These are phyloP conservation scores for Euryodendron excelsum DNA, from an alignment of 148 eudicot genomes.

Conservation along the genomic window DNA sequence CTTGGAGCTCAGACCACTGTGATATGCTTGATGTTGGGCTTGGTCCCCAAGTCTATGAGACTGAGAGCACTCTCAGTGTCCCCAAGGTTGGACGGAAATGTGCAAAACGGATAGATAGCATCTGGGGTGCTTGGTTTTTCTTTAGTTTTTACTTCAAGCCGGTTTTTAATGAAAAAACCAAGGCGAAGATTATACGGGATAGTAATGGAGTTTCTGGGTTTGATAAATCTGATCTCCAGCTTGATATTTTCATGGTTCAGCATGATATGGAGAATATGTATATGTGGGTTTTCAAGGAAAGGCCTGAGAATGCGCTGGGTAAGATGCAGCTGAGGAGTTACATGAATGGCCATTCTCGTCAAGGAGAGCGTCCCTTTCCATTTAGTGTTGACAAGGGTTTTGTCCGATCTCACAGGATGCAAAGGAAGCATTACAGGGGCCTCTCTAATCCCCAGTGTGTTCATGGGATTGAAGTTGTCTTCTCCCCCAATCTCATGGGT, in stretches of 20 bases:
- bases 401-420: conserved; percentile 43
- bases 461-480: conserved; percentile 38
- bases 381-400: conserved; percentile 39
- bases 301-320: conserved; percentile 42
- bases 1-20: conserved; percentile 35
- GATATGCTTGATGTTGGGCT: conserved; percentile 40
- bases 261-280: conserved; percentile 50
- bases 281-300: conserved; percentile 39
- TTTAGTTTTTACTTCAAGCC: conserved; percentile 42
- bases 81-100: conserved; percentile 31
- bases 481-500: conserved; percentile 27
- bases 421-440: conserved; percentile 40
- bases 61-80: conserved; percentile 23
- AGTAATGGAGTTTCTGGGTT: conserved; percentile 31
- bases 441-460: conserved; percentile 45
- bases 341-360: conserved; percentile 47
- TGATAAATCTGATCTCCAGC: conserved; percentile 38
- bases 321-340: conserved; percentile 45
- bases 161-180: conserved; percentile 38
- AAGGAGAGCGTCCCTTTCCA: conserved; percentile 40
- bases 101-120: conserved; percentile 37
- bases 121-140: conserved; percentile 51
- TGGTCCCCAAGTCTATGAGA: conserved; percentile 27
- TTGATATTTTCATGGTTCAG: conserved; percentile 40
- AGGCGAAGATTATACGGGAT: conserved; percentile 28